Evolutionary conservation across 2,329 filamentous ascomycete genomes (phyloP), one percentile per base, ranked within the genome.

Genomic region (Aspergillus hortae): DNA sequence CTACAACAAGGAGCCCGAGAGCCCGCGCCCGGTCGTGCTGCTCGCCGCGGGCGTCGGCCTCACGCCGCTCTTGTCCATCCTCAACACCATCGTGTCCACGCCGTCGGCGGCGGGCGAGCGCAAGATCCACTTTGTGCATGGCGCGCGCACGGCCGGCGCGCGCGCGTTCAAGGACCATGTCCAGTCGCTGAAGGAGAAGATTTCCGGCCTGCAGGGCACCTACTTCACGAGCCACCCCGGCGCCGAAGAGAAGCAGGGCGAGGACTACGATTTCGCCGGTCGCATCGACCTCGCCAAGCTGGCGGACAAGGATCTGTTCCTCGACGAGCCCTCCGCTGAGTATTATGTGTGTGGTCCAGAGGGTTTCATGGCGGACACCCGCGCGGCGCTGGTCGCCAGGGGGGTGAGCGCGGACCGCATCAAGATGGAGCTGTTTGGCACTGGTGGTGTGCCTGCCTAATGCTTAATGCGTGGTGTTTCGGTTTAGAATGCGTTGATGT

Each of bases 271-370:
- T 52, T 76, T 82, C 59, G 70, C 73, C 7, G 82, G 86, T 3
- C 77, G 82, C 6, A 70, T 89, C 14, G 76, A 84, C 52, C 66
- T 91, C n/a, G 68, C 73, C 30, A 77, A 75, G 49, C 65, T 89
- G 35, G 77, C 81, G 56, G 66, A 80, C 7, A 63, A 70, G 0
- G 74, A 81, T 43, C 71, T 92, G n/a, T 82, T 78, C 58, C 64
- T 85, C 1, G 71, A 75, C 17, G 74, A 86, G 59, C 46, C 68
- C 1, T 70, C 70, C 41, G 77, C 88, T 0, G 75, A 84, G 62
- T 92, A 90, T 67, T 91, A 82, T 60, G 72, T 89, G 48, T 92
- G 89, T 63, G 89, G 88, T 0, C 88, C 88, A 0, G 77, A 79
- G 54, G 65, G 67, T 6, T 92, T 90, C 75, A 92, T 92, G 89